Evolutionary conservation across 495 filamentous ascomycete species (phyloP), one percentile per base, ranked within the genome.

Genomic region (Talaromyces borbonicus): DNA sequence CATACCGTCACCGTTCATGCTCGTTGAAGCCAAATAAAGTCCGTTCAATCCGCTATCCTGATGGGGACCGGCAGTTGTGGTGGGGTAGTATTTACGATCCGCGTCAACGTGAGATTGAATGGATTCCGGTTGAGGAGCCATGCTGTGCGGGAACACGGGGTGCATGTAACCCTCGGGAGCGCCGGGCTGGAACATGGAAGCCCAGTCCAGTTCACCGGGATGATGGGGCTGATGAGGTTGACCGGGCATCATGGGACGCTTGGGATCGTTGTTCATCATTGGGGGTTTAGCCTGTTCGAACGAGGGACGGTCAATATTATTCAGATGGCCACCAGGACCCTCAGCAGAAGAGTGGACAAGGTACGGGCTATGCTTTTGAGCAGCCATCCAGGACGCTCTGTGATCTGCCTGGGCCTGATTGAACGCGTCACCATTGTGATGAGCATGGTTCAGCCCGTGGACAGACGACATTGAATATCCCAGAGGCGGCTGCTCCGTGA

Each of bases 181-280:
- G 67, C 73, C 77, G 65, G 79, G 66, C 70, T 83, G 80, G 71
- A 83, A 85, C 74, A 84, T 79, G 55, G 78, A 72, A 50, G 80
- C 70, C 81, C 81, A 86, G 62, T 85, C 80, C 66, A 79, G 54
- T 36, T 63, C 67, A 57, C 62, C 59, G 31, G 66, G 53, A 43
- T 69, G 66, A 54, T 56, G 57, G 51, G 65, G 57, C 30, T 46
- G 43, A 8, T 44, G 35, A 48, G 53, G 59, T 52, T 59, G 65
- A 29, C 67, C 67, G 51, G 63, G 55, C 61, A 71, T 69, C 30
- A 62, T 59, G 47, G 68, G 63, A 42, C 64, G 62, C 43, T 71
- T 71, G 36, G 57, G 57, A 52, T 71, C 68, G 53, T 60, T 59
- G 39, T n/a, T n/a, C n/a, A 59, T 46, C 49, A 67, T 50, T 49